phyloP scores from a whole-genome alignment of 768 basidiomycete species.

The Pholiota microspora region DNA sequence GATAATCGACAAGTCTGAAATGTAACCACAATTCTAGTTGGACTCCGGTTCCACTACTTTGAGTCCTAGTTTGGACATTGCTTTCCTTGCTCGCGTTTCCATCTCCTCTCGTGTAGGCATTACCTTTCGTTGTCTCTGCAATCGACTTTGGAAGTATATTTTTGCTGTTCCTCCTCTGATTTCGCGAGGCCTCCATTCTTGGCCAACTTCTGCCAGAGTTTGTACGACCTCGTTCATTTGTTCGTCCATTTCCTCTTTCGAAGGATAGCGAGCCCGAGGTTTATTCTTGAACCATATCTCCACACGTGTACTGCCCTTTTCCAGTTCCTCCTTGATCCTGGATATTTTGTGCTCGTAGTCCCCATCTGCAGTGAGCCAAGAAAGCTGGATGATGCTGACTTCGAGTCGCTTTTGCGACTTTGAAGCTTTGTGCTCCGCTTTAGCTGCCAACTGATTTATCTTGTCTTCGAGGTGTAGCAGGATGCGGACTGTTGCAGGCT shows the following conservation, averaged over 20 bases:
- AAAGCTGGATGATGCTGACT: conserved; percentile 69
- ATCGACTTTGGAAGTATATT: conserved; percentile 43
- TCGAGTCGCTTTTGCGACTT: conserved; percentile 33
- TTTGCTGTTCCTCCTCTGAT: conserved; percentile 34
- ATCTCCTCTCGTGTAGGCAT: conserved; percentile 18
- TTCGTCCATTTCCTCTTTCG: conserved; percentile 35
- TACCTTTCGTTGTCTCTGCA: conserved; percentile 11
- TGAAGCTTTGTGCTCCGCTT: conserved; percentile 36
- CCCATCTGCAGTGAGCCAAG: conserved; percentile 58
- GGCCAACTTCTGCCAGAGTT: conserved; percentile 44
- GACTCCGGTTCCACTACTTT: no score
- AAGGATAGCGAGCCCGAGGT: conserved; percentile 35
- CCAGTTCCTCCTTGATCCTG: conserved; percentile 55
- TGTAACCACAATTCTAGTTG: no score
- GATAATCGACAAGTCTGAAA: no score
- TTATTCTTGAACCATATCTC: conserved; percentile 56
- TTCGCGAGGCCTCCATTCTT: conserved; percentile 50
- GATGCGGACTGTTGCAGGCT: conserved; percentile 63
- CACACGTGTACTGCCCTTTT: conserved; percentile 52
- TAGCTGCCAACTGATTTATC: conserved; percentile 31
- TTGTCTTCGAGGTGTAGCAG: conserved; percentile 27
- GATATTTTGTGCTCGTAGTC: conserved; percentile 68
- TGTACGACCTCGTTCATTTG: conserved; percentile 43
- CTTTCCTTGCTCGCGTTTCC: conserved; percentile 20
- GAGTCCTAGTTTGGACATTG: not conserved